These are phyloP conservation scores for Oryza rufipogon DNA, from an alignment of 176 grass and related monocot genomes.

Conservation along the genomic window DNA sequence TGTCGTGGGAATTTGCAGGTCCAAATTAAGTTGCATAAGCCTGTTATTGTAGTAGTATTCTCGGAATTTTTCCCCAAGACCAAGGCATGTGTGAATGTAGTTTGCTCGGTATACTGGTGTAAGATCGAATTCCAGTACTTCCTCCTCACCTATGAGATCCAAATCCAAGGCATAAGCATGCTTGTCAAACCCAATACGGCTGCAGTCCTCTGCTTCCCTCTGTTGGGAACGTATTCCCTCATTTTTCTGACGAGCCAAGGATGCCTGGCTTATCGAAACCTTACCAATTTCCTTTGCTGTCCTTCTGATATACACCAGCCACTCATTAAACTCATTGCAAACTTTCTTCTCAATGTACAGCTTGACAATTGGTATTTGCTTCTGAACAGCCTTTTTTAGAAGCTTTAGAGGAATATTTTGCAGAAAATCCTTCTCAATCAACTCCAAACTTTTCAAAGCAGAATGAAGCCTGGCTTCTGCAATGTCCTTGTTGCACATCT, in stretches of 20 bases:
- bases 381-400: conserved; percentile 60
- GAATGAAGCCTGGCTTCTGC: conserved; percentile 52
- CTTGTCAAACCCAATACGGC: conserved; percentile 51
- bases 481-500: conserved; percentile 66
- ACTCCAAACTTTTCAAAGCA: conserved; percentile 69
- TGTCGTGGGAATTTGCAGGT: conserved; percentile 66
- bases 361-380: conserved; percentile 75
- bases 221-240: conserved; percentile 54
- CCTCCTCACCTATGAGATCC: conserved; percentile 60
- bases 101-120: conserved; percentile 68
- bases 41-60: conserved; percentile 79
- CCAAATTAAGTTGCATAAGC: conserved; percentile 82
- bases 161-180: conserved; percentile 70
- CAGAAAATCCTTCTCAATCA: conserved; percentile 72
- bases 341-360: conserved; percentile 78
- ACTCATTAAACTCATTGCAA: conserved; percentile 79
- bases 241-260: conserved; percentile 55
- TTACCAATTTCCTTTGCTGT: conserved; percentile 70
- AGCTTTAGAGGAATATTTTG: conserved; percentile 68
- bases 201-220: conserved; percentile 76
- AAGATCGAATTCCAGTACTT: conserved; percentile 67
- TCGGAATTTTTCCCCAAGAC: conserved; percentile 69
- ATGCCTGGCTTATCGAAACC: conserved; percentile 64
- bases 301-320: conserved; percentile 75
- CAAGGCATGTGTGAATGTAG: conserved; percentile 60